These are phyloP conservation scores for Cunninghamia lanceolata DNA, from an alignment of 75 land plant genomes.

Conservation along the genomic window DNA sequence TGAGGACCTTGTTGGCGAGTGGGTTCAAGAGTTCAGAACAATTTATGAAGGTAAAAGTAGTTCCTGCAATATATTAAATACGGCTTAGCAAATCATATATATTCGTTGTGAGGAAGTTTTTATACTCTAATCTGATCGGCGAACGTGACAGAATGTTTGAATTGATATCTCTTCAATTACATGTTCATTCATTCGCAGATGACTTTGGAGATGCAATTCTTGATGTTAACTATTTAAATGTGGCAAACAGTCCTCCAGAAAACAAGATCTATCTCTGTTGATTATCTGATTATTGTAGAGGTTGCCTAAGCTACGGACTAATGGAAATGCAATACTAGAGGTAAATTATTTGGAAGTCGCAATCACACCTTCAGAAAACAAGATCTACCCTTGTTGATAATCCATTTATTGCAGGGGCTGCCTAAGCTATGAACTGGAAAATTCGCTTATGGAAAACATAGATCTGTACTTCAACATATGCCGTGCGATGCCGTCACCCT, in stretches of 20 bases:
- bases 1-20: conserved; percentile 75
- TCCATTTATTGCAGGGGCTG: not conserved
- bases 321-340: conserved; percentile 68
- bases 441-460: not conserved
- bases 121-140: not conserved
- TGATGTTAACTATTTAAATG: conserved; percentile 87
- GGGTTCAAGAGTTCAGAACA: conserved; percentile 74
- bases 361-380: conserved; percentile 24
- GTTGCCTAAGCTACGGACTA: not conserved
- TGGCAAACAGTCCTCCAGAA: conserved; percentile 24
- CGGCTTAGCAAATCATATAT: not conserved
- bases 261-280: conserved; percentile 59
- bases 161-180: not conserved
- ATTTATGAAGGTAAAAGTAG: conserved; percentile 70
- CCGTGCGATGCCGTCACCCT: not conserved
- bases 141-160: conserved; percentile 9
- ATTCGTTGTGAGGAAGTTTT: not conserved
- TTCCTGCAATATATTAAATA: not conserved
- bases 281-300: not conserved
- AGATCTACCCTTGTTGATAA: conserved; percentile 51
- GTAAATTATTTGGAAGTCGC: conserved; percentile 77
- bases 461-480: not conserved
- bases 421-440: not conserved
- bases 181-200: conserved; percentile 35
- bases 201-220: conserved; percentile 78